Conservation (phyloP, 2,329 filamentous ascomycete genomes). For the Monilinia vaccinii-corymbosi region DNA sequence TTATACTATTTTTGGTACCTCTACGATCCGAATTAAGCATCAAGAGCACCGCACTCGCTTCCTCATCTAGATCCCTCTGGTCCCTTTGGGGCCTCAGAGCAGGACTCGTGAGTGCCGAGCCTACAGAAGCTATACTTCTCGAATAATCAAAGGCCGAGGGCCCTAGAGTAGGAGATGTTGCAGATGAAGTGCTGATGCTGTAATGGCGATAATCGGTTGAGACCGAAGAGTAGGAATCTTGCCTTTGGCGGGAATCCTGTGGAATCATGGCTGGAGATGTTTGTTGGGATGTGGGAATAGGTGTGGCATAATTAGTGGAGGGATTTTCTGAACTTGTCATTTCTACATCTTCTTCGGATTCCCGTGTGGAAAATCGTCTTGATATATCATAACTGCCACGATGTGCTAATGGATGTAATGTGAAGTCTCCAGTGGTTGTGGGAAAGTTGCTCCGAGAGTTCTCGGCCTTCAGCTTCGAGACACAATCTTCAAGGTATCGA, state of each 20-base stretch:
- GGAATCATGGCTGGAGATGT: conserved; percentile 43
- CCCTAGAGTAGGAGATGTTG: conserved; percentile 49
- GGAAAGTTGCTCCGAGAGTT: conserved; percentile 24
- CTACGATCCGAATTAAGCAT: conserved; percentile 76
- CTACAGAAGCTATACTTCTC: conserved; percentile 30
- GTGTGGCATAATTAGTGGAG: conserved; percentile 38
- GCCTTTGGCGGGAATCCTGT: conserved; percentile 37
- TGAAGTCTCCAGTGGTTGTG: conserved; percentile 16
- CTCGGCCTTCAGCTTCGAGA: conserved; percentile 64
- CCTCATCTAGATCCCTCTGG: conserved; percentile 46
- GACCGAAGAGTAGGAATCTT: conserved; percentile 44
- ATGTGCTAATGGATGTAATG: conserved; percentile 17
- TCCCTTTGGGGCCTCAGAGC: conserved; percentile 47
- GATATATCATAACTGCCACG: conserved; percentile 18
- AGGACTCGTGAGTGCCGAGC: conserved; percentile 50
- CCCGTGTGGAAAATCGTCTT: conserved; percentile 37
- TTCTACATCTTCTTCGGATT: conserved; percentile 43
- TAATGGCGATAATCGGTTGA: conserved; percentile 41
- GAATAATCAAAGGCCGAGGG: conserved; percentile 38
- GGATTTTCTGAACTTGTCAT: conserved; percentile 45
- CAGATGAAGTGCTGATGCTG: conserved; percentile 40
- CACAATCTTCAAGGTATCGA: conserved; percentile 84
- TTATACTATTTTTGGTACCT: conserved; percentile 20
- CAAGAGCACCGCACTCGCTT: conserved; percentile 72
- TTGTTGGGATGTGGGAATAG: conserved; percentile 26